phyloP scores from a whole-genome alignment of 768 basidiomycete genomes.

The Auriscalpium microsporum region DNA sequence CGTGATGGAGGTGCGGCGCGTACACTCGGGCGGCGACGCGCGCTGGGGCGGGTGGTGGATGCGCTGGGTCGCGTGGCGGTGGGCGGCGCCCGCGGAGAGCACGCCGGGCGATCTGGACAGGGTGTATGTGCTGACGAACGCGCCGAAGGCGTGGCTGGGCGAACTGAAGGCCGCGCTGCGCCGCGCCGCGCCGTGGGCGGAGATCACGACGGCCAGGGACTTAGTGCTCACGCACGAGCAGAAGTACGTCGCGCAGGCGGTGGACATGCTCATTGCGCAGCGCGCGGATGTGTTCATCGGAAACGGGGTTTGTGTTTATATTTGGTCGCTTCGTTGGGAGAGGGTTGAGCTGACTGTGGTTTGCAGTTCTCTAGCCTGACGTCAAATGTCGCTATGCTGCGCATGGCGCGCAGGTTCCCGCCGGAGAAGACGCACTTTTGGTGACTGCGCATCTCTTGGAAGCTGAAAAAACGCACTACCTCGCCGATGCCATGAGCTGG shows the following conservation, averaged over 20 bases:
- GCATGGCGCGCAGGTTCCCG: constrained; percentile 1
- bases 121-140: constrained; percentile 44
- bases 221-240: constrained; percentile 34
- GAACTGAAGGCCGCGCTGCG: constrained; percentile 28
- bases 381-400: constrained; percentile 12
- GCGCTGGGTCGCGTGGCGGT: too few species aligned
- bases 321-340: not conserved
- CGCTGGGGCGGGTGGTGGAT: too few species aligned
- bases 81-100: not conserved
- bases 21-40: too few species aligned
- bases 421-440: constrained; percentile 6
- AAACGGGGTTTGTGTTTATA: constrained; percentile 35
- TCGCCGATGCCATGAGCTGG: too few species aligned
- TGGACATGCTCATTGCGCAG: constrained; percentile 43
- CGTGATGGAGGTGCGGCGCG: constrained; percentile 24
- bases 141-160: constrained; percentile 28
- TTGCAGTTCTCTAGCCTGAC: constrained; percentile 12
- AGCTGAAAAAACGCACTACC: too few species aligned
- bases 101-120: constrained; percentile 22
- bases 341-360: too few species aligned
- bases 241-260: constrained; percentile 33
- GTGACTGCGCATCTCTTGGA: not conserved
- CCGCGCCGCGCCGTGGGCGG: not conserved
- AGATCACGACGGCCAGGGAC: constrained; percentile 32
- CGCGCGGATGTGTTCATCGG: constrained; percentile 41